A percentile compares a stretch with the other conserved stretches of the same genome.
These are phyloP conservation scores for Talaromyces sp. DNA, from an alignment of 2,329 filamentous ascomycete genomes.

Conservation along the genomic window DNA sequence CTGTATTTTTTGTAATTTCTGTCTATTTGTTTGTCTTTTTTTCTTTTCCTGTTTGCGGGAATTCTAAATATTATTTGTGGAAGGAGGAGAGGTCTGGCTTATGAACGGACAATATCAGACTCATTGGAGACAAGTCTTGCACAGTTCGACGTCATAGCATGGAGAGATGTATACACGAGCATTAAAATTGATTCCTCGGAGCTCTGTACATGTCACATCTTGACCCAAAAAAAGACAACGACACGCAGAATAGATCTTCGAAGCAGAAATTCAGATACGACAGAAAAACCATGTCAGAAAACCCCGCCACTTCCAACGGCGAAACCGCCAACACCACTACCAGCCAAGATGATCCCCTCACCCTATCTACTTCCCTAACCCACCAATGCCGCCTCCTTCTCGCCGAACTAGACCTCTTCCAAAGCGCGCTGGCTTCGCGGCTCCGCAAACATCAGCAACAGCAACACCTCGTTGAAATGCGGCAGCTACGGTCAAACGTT, in stretches of 20 bases:
- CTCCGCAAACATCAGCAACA: constrained; percentile 38
- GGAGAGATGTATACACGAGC: background rate
- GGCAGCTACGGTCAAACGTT: constrained; percentile 44
- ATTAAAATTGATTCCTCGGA: background rate
- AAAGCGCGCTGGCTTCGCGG: constrained; percentile 32
- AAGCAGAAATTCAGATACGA: no score
- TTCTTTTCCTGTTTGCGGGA: no score
- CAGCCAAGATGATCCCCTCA: background rate
- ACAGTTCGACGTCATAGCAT: background rate
- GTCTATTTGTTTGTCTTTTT: no score
- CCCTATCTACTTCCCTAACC: constrained; percentile 27
- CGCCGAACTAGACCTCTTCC: constrained; percentile 42
- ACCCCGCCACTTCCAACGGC: background rate
- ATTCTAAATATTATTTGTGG: no score
- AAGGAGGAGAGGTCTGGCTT: background rate
- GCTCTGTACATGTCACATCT: background rate
- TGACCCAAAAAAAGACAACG: background rate
- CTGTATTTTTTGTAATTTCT: no score
- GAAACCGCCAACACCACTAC: background rate
- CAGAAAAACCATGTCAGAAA: background rate
- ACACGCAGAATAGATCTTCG: background rate
- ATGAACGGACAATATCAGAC: background rate
- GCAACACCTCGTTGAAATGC: constrained; percentile 39
- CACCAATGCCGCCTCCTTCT: constrained; percentile 38
- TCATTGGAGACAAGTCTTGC: background rate